phyloP scores from a whole-genome alignment of 805 yeast genomes.

The Candida piceae region DNA sequence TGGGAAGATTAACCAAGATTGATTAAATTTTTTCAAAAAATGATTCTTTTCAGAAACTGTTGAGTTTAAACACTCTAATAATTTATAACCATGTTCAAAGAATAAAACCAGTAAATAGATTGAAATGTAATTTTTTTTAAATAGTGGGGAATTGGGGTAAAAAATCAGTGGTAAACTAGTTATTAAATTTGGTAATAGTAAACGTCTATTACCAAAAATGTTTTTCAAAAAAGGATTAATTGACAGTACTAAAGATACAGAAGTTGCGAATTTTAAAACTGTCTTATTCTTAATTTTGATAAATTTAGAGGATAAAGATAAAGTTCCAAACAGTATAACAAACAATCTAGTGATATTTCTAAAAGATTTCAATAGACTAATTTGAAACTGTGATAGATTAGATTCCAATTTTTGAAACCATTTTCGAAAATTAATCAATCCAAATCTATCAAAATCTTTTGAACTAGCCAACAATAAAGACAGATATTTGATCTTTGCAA shows the following conservation, averaged over 20 bases:
- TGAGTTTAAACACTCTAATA: conserved; percentile 10
- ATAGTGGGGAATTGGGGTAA: conserved; percentile 12
- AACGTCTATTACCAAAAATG: too few species aligned
- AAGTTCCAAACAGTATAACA: background rate
- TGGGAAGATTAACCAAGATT: conserved; percentile 21
- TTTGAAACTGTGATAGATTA: background rate
- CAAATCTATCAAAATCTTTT: background rate
- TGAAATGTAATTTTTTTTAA: conserved; percentile 15
- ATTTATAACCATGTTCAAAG: conserved; percentile 16
- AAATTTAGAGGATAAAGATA: background rate
- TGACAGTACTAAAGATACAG: conserved; percentile 12
- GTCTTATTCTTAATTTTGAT: too few species aligned
- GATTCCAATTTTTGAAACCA: conserved; percentile 4
- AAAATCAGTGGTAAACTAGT: conserved; percentile 8
- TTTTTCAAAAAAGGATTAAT: conserved; percentile 7
- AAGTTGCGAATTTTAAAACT: conserved; percentile 4
- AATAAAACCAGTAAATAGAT: conserved; percentile 11
- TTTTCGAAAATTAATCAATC: background rate
- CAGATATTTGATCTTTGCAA: background rate
- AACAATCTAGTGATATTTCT: conserved; percentile 7
- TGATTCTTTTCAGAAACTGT: conserved; percentile 5
- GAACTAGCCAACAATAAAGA: background rate
- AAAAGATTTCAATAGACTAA: conserved; percentile 1
- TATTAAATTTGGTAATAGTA: conserved; percentile 13
- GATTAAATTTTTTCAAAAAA: conserved; percentile 3